Evolutionary conservation across 2,329 filamentous ascomycete species (phyloP), one percentile per base, ranked within the genome.

Genomic region (Calonectria naviculata): DNA sequence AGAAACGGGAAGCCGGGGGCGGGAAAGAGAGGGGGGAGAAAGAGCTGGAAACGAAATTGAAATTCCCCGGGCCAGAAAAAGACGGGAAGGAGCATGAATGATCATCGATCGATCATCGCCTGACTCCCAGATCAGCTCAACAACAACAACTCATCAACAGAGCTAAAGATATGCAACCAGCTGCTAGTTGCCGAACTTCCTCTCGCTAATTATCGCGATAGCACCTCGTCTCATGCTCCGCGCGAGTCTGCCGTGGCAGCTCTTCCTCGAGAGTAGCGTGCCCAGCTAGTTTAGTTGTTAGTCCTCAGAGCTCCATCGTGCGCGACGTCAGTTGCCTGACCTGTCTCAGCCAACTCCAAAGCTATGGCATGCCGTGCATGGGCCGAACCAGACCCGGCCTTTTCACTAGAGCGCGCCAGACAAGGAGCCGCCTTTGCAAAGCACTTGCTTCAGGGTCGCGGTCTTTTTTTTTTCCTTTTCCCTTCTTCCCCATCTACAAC

Each of bases 91-190:
- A 26, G 21, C 41, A 47, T 46, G 60, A 46, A 21, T 47, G 41
- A 63, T 63, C 41, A 44, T 49, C 29, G 41, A 63, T 63, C 41
- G 24, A 49, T 47, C 31, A 24, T 49, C 29, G 42, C 44, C 31
- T 49, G 28, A 47, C 42, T 26, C 42, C 44, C 34, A 52, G 62
- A 29, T 47, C 17, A 34, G 38, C 36, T 65, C 63, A 61, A 29
- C 54, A 65, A 49, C 31, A 67, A 65, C 31, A 65, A 65, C 54
- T 67, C 52, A 38, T 41, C 41, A 47, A 31, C 31, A 21, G n/a
- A 44, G 54, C 65, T 67, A 67, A 49, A 24, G 21, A 31, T 41
- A 61, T 61, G 65, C 54, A 67, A n/a, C 65, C 52, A 67, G 42
- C 54, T 41, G 26, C 42, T 67, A 67, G 65, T 52, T 67, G 54